Evolutionary conservation across 2,329 filamentous ascomycete species (phyloP), one percentile per base, ranked within the genome.

Genomic region (Fusarium albosuccineum): DNA sequence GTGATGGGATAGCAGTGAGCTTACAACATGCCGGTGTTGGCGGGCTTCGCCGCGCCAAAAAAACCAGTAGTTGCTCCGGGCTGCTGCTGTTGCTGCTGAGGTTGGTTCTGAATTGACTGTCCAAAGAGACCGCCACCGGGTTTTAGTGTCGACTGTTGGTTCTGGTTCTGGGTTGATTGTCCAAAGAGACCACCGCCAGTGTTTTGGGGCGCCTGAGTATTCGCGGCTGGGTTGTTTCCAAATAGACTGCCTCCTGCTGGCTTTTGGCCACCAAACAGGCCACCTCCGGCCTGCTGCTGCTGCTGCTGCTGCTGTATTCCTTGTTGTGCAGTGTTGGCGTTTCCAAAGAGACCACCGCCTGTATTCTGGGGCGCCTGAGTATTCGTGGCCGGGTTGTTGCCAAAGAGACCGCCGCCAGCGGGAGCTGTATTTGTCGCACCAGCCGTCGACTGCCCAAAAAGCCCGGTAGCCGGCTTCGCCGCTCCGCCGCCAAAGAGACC

Each of bases 281-380:
- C 46, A 34, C 50, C 45, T 37, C 56, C 55, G 37, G 48, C 45
- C 34, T 40, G 44, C 46, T 48, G 49, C 37, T 69, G 57, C n/a
- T n/a, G n/a, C n/a, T n/a, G n/a, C n/a, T n/a, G n/a, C n/a, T n/a
- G n/a, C n/a, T n/a, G n/a, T n/a, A 46, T 72, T 65, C 67, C 72
- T 42, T 68, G 74, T 56, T 68, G 73, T 40, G 64, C 64, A n/a
- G 70, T 56, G 39, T 62, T 68, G 22, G 67, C 48, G 41, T 59
- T 70, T 30, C 77, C 77, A 69, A 80, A 80, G 3, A 79, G 70
- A 30, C 77, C 73, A 22, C 64, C 63, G 16, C 69, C 68, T n/a
- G 71, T 58, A 45, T 61, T 42, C 40, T 62, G 65, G 0, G 70
- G 70, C 55, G 75, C 76, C 62, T 77, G 76, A 4, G 73, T 70